Conservation (phyloP, 805 yeast genomes). For the Huiozyma naganishii region DNA sequence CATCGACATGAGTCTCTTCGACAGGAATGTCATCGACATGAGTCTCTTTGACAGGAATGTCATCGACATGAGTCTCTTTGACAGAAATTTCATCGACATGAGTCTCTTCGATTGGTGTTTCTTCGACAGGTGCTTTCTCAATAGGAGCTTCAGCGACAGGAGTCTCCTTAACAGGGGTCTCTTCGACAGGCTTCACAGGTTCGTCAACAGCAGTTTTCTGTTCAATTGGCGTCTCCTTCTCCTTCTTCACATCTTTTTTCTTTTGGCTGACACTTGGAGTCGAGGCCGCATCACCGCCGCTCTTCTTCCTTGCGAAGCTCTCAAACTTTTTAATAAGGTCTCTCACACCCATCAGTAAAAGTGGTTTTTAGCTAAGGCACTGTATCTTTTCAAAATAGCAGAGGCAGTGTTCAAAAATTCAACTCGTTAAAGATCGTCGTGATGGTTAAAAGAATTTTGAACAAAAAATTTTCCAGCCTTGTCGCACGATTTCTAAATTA, state of each 20-base stretch:
- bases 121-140: slow-evolving; percentile 3
- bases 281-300: neutral
- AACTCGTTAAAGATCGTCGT: neutral
- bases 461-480: no score
- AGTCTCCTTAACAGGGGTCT: slow-evolving; percentile 4
- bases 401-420: neutral
- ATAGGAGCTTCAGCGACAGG: slow-evolving; percentile 5
- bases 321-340: slow-evolving; percentile 30
- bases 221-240: neutral
- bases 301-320: slow-evolving; percentile 14
- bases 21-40: slow-evolving; percentile 1
- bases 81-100: slow-evolving; percentile 4
- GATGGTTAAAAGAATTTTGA: neutral
- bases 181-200: slow-evolving; percentile 1
- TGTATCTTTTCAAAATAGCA: neutral
- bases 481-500: no score
- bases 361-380: neutral
- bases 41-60: slow-evolving; percentile 4
- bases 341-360: slow-evolving; percentile 28
- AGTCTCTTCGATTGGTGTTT: neutral
- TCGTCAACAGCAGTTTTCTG: neutral
- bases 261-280: neutral
- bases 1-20: neutral
- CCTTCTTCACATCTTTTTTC: neutral
- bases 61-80: slow-evolving; percentile 5